Base-by-base conservation (phyloP, 2,329 filamentous ascomycete species). In the Fusarium mexicanum region DNA sequence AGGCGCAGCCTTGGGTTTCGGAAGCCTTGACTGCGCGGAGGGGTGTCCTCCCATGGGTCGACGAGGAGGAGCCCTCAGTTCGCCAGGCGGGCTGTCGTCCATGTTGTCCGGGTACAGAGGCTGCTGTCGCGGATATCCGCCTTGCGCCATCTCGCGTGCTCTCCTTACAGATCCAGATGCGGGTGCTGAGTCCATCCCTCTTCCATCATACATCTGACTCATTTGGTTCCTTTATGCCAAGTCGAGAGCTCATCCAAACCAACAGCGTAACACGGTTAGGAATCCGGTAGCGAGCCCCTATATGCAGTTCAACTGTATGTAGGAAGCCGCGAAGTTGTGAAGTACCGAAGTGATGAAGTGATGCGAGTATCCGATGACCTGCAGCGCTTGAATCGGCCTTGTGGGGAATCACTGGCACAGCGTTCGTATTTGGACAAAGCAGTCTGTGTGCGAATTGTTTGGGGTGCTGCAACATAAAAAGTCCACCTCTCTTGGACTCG, bases 181-280 rank as follows among this genome's bases (percentile, higher is more conserved):
- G 71, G 82, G 77, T 76, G 82, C 78, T 81, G 82, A 83, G 72
- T 89, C 87, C 87, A 87, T 87, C 74, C 82, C 82, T 80, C 81
- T 85, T 82, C 85, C 88, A 89, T 90, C 81, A 85, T 89, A 85
- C 78, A 80, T 78, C 80, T 83, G 85, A 86, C 85, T 89, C 88
- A 90, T 90, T 85, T 86, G 86, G 79, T 74, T 67, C 57, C 60
- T 74, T 75, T 67, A 74, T 73, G 69, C 53, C 61, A 73, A 73
- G 51, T 70, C 74, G 61, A 70, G 41, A 26, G 66, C 53, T 73
- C 69, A 69, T 76, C 67, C 71, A 72, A 74, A 67, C 57, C 20
- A 69, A 55, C 64, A 71, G 67, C 51, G 61, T 65, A 62, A 64
- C 65, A 67, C 47, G 47, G 68, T 60, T 64, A 50, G 55, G 55